These are phyloP conservation scores for Monosporozyma solicola DNA, from an alignment of 805 yeast genomes.

Conservation along the genomic window DNA sequence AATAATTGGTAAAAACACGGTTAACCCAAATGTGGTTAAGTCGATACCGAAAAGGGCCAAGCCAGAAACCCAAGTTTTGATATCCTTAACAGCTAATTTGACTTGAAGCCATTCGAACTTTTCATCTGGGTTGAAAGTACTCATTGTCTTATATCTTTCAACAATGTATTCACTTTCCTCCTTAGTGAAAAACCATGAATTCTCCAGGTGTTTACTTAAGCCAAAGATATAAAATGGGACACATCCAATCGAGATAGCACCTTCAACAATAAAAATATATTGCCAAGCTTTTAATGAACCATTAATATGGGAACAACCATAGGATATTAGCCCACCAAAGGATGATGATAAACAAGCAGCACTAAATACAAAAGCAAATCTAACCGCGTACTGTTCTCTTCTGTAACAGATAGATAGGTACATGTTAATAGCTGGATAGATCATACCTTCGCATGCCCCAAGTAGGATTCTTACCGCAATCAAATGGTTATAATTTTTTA, in stretches of 20 bases:
- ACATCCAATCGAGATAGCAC: constrained; percentile 34
- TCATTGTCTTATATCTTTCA: constrained; percentile 30
- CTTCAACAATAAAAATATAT: constrained; percentile 44
- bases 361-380: constrained; percentile 41
- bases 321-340: constrained; percentile 47
- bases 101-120: constrained; percentile 33
- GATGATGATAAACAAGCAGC: constrained; percentile 48
- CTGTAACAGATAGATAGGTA: constrained; percentile 41
- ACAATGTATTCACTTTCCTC: constrained; percentile 33
- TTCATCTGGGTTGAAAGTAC: constrained; percentile 31
- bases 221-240: constrained; percentile 31
- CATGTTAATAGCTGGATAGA: constrained; percentile 42
- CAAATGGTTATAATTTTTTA: constrained; percentile 34
- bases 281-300: constrained; percentile 41
- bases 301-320: constrained; percentile 36
- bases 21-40: constrained; percentile 33
- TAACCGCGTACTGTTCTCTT: constrained; percentile 39
- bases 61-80: constrained; percentile 27
- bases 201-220: constrained; percentile 34
- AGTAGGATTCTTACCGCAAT: constrained; percentile 40
- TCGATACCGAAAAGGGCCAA: constrained; percentile 33
- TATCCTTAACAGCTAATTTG: constrained; percentile 23
- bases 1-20: constrained; percentile 37
- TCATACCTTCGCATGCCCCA: constrained; percentile 45
- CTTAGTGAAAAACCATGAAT: constrained; percentile 33